These are phyloP conservation scores for Echinochloa phyllopogon DNA, from an alignment of 176 grass and related monocot genomes.

Conservation along the genomic window DNA sequence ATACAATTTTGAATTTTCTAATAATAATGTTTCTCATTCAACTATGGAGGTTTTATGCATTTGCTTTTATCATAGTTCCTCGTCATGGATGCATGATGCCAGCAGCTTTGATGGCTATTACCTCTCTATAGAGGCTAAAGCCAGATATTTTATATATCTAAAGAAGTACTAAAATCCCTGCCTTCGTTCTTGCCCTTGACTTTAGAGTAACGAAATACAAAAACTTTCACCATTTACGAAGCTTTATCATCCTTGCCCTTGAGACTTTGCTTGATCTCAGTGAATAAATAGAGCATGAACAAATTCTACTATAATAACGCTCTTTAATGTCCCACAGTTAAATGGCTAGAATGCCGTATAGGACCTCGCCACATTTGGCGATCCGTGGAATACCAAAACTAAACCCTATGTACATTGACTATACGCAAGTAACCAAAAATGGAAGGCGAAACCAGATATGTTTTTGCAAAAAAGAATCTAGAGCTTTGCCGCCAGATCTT, in stretches of 20 bases:
- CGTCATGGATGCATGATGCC: not conserved
- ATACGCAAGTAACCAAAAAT: conserved; percentile 42
- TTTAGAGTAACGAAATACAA: not conserved
- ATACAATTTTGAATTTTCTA: not conserved
- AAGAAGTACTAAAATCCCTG: not conserved
- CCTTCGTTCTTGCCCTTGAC: not conserved
- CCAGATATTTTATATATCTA: not conserved
- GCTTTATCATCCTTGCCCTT: not conserved
- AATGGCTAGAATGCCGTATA: conserved; percentile 16
- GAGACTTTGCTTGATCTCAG: conserved; percentile 14
- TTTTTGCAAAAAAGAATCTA: conserved; percentile 30
- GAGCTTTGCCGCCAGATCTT: conserved; percentile 19
- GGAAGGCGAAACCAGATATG: conserved; percentile 21
- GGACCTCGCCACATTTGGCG: conserved; percentile 20
- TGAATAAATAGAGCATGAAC: conserved; percentile 33
- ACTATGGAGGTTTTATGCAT: not conserved
- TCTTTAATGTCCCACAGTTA: conserved; percentile 31
- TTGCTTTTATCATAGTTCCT: not conserved
- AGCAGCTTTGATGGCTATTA: not conserved
- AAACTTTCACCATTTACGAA: not conserved
- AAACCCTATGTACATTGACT: conserved; percentile 58
- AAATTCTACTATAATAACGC: conserved; percentile 11
- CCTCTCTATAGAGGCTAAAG: not conserved
- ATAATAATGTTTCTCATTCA: not conserved
- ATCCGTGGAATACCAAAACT: conserved; percentile 38